Percentiles rank a stretch among this genome's conserved stretches.
Conservation (phyloP, 2,329 filamentous ascomycete species). For the Cladobotryum mycophilum region DNA sequence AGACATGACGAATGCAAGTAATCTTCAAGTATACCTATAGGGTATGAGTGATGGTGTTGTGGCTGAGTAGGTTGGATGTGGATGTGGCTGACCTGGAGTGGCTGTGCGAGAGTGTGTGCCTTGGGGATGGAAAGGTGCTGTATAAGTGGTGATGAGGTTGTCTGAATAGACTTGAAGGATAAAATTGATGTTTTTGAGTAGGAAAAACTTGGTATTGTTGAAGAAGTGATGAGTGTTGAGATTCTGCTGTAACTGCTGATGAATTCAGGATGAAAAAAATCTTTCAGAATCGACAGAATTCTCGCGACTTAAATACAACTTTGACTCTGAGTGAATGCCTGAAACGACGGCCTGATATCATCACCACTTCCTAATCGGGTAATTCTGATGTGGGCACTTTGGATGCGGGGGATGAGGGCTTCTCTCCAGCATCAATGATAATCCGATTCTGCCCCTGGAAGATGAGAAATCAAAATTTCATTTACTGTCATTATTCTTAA, state of each 20-base stretch:
- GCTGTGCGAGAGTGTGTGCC: not conserved
- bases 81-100: not conserved
- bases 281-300: not conserved
- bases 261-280: not conserved
- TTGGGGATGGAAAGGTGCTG: not conserved
- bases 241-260: not conserved
- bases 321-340: constrained; percentile 10
- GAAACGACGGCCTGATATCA: constrained; percentile 13
- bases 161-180: not conserved
- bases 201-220: not conserved
- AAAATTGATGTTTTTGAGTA: not conserved
- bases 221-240: not conserved
- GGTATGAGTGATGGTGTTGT: not conserved
- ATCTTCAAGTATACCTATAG: not conserved
- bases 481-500: no score
- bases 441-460: no score
- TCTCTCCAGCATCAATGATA: no score
- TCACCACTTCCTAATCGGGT: constrained; percentile 11
- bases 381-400: constrained; percentile 2
- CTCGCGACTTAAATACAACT: constrained; percentile 11
- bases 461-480: no score
- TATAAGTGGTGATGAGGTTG: not conserved
- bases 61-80: not conserved
- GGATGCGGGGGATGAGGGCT: no score
- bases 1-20: not conserved